Percentiles rank a stretch among this genome's conserved stretches.
Conservation (phyloP, 1,284 basidiomycete species). For the Naganishia albida region DNA sequence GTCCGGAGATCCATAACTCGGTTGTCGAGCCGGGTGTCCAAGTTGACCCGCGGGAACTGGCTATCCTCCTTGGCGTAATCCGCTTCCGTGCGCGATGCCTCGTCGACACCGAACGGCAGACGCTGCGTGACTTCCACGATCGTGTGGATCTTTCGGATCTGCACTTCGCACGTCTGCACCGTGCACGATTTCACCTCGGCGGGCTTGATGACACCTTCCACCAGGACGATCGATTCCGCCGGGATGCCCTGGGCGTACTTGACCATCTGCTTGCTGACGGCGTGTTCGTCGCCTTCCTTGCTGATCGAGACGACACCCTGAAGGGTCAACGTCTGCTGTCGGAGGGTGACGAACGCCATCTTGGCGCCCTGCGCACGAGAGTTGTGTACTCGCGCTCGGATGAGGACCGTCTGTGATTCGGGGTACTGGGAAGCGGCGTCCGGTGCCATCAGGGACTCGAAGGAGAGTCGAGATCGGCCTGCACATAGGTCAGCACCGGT, state of each 20-base stretch:
- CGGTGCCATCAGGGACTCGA: conserved; percentile 62
- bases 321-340: conserved; percentile 84
- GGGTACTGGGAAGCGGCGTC: conserved; percentile 57
- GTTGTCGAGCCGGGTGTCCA: conserved; percentile 94
- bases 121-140: conserved; percentile 68
- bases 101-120: conserved; percentile 90
- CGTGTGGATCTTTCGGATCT: conserved; percentile 78
- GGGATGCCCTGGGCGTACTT: conserved; percentile 83
- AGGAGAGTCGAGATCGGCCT: conserved; percentile 61
- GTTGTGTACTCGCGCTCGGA: conserved; percentile 90
- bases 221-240: conserved; percentile 84
- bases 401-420: conserved; percentile 75
- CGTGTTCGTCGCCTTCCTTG: conserved; percentile 55
- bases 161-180: conserved; percentile 84
- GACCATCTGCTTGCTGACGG: conserved; percentile 95
- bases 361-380: conserved; percentile 87
- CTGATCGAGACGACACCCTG: conserved; percentile 77
- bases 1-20: conserved; percentile 93
- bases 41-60: conserved; percentile 64
- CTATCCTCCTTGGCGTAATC: conserved; percentile 65
- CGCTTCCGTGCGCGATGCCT: conserved; percentile 80
- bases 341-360: conserved; percentile 91
- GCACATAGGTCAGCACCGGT: conserved; percentile 37
- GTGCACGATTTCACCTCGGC: conserved; percentile 90
- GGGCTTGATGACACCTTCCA: conserved; percentile 78